Evolutionary conservation across 1,139 yeast species (phyloP).

Genomic region (Meyerozyma sp.): DNA sequence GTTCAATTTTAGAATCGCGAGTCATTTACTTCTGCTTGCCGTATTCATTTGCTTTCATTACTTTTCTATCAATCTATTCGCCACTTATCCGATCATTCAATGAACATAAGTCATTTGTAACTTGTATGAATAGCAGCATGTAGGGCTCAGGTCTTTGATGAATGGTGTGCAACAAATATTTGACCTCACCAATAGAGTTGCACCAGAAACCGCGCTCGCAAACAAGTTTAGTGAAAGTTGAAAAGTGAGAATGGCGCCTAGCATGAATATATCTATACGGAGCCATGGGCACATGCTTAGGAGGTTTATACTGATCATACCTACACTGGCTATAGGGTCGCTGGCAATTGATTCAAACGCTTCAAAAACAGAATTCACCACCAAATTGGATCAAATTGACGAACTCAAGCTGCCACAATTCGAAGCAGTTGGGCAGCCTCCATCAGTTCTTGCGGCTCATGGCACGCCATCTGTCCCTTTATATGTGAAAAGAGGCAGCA

Average conservation of each 20-base stretch:
- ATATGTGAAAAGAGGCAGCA: slow-evolving; percentile 40
- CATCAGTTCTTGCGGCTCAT: slow-evolving; percentile 37
- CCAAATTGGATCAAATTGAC: not conserved
- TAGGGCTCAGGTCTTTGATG: too few species aligned
- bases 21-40: not conserved
- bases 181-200: not conserved
- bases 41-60: too few species aligned
- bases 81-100: too few species aligned
- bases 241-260: not conserved
- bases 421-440: slow-evolving; percentile 40
- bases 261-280: not conserved
- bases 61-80: too few species aligned
- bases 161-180: not conserved
- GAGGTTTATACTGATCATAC: not conserved
- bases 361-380: not conserved
- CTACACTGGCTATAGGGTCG: not conserved
- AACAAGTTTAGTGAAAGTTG: not conserved
- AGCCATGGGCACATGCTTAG: not conserved
- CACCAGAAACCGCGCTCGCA: not conserved
- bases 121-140: too few species aligned
- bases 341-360: not conserved
- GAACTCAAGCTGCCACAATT: slow-evolving; percentile 13
- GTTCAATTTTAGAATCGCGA: not conserved
- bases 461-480: slow-evolving; percentile 58
- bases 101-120: too few species aligned